phyloP scores from a whole-genome alignment of 1,139 yeast species.

The Candida freyschussii region DNA sequence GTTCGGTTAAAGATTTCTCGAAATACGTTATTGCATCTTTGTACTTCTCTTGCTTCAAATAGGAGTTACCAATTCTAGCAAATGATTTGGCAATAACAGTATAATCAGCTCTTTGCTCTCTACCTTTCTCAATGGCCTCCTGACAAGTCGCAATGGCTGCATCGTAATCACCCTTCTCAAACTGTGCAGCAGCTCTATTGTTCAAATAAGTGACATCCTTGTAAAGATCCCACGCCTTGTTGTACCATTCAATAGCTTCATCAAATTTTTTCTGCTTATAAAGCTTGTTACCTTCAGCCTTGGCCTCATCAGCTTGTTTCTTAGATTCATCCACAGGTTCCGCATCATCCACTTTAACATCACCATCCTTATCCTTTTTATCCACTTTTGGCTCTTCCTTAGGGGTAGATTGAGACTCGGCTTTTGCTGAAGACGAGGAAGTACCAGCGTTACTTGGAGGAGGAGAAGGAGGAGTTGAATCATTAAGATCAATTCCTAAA shows the following conservation, averaged over 20 bases:
- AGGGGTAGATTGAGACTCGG: slow-evolving; percentile 3
- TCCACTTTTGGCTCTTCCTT: slow-evolving; percentile 19
- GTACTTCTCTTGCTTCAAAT: slow-evolving; percentile 70
- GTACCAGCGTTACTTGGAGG: slow-evolving; percentile 4
- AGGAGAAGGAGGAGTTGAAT: slow-evolving; percentile 23
- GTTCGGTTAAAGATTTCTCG: slow-evolving; percentile 93
- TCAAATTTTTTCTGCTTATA: slow-evolving; percentile 89
- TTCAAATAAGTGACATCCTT: slow-evolving; percentile 91
- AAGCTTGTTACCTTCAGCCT: slow-evolving; percentile 79
- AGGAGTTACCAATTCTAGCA: slow-evolving; percentile 83
- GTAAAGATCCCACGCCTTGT: slow-evolving; percentile 78
- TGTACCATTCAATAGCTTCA: slow-evolving; percentile 83
- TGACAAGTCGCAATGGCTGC: slow-evolving; percentile 77
- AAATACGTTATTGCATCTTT: slow-evolving; percentile 70
- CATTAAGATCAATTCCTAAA: slow-evolving; percentile 75
- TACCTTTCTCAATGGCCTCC: slow-evolving; percentile 81
- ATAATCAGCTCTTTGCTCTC: slow-evolving; percentile 88
- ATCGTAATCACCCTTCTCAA: slow-evolving; percentile 89
- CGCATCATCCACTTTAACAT: slow-evolving; percentile 22
- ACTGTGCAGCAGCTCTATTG: slow-evolving; percentile 97
- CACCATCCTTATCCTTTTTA: slow-evolving; percentile 27
- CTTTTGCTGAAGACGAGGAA: slow-evolving; percentile 3
- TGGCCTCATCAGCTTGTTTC: slow-evolving; percentile 68
- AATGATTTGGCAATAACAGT: slow-evolving; percentile 88
- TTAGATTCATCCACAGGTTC: slow-evolving; percentile 32